These are phyloP conservation scores for Pichia sp. DNA, from an alignment of 1,139 yeast species.

Conservation along the genomic window DNA sequence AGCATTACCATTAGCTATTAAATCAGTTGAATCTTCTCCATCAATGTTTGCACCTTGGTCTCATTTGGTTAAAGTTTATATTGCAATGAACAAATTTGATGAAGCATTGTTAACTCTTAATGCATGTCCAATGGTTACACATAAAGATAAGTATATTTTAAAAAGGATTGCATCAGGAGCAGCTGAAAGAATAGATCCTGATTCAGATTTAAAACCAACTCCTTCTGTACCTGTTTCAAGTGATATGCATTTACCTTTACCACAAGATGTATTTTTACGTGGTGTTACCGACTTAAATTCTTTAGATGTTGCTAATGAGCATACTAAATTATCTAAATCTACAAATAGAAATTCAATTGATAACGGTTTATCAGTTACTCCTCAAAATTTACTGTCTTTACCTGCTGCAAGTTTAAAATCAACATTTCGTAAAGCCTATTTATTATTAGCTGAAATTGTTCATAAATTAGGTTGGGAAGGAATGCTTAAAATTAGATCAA, in stretches of 20 bases:
- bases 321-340: slow-evolving; percentile 33
- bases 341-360: neutral
- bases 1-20: slow-evolving; percentile 49
- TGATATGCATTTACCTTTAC: slow-evolving; percentile 51
- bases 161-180: slow-evolving; percentile 40
- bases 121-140: slow-evolving; percentile 59
- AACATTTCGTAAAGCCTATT: slow-evolving; percentile 52
- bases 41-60: slow-evolving; percentile 55
- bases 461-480: slow-evolving; percentile 57
- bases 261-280: slow-evolving; percentile 48
- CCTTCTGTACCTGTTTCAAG: slow-evolving; percentile 31
- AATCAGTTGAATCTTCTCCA: slow-evolving; percentile 52
- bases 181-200: neutral
- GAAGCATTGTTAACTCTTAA: slow-evolving; percentile 52
- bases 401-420: slow-evolving; percentile 55
- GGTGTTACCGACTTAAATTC: slow-evolving; percentile 51
- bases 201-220: neutral
- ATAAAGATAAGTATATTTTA: slow-evolving; percentile 45
- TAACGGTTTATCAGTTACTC: slow-evolving; percentile 21
- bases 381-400: slow-evolving; percentile 43
- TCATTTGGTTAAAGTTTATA: slow-evolving; percentile 44
- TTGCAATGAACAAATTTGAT: slow-evolving; percentile 47
- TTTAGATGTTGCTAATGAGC: slow-evolving; percentile 45
- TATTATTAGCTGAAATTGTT: slow-evolving; percentile 49
- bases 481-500: slow-evolving; percentile 49